Base-by-base conservation (phyloP, 73 alveolate genomes). In the Paramecium caudatum region DNA sequence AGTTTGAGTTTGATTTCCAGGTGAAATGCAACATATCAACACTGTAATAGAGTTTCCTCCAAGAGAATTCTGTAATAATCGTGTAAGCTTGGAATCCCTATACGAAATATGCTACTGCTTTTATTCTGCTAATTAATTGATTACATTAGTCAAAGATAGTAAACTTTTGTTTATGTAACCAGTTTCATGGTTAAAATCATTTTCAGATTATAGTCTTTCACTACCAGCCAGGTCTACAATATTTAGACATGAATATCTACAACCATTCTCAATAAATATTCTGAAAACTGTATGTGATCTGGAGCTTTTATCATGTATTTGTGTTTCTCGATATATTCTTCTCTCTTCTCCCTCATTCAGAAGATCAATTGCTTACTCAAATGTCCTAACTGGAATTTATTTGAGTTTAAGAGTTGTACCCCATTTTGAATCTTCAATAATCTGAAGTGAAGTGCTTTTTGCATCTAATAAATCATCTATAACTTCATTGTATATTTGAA, bases 181-280 rank as follows among this genome's bases (percentile, higher is more conserved):
- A 3, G 99, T 96, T 91, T 97, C 99, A 46, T 95, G 97, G 34
- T 61, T 50, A 70, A 94, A 92, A 50, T 97, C 99, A 43, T 94
- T 91, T 65, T 65, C 50, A 10, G 83, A 65, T 65, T 61, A 78
- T 8, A 96, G 94, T 90, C 99, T 94, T 92, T 97, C 99, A 91
- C 97, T 87, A 4, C 99, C 99, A 0, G 99, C 99, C 15, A 97
- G 86, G 90, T 97, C 99, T 4, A 97, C 97, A 49, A 97, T 92
- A 92, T 96, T 96, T 82, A 96, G 83, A 48, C 91, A 61, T 6
- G 96, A 93, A 32, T 37, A 19, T n/a, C 37, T 15, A 30, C 15
- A 34, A 4, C 68, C 84, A 25, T 85, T 23, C 13, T 61, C 94
- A 17, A 96, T 91, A 74, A 91, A 86, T 5, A 97, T 85, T 82